A percentile compares a stretch with the other conserved stretches of the same genome.
Evolutionary conservation across 495 filamentous ascomycete species (phyloP).

Genomic region (Neurospora sp.): DNA sequence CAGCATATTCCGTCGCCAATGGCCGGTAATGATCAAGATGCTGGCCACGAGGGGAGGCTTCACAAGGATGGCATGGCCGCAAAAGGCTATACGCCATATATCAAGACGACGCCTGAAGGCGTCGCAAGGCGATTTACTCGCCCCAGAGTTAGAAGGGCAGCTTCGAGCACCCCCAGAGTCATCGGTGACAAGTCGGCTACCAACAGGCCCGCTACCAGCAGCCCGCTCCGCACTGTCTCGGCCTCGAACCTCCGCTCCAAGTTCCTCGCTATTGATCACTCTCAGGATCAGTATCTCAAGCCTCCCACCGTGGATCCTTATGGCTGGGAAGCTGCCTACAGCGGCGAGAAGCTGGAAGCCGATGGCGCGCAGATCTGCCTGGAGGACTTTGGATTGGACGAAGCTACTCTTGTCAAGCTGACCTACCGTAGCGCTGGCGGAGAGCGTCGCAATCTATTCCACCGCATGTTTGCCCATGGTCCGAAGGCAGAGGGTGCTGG

Average conservation of each 20-base stretch:
- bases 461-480: constrained; percentile 30
- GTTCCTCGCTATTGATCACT: constrained; percentile 3
- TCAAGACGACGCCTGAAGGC: constrained; percentile 8
- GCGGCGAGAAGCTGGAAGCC: constrained; percentile 18
- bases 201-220: background rate
- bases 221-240: constrained; percentile 22
- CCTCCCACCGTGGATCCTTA: constrained; percentile 30
- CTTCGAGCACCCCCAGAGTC: background rate
- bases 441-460: constrained; percentile 29
- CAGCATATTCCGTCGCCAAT: constrained; percentile 27
- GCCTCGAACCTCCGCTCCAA: constrained; percentile 35
- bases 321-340: constrained; percentile 34
- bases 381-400: constrained; percentile 1
- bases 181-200: constrained; percentile 8
- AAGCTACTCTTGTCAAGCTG: background rate
- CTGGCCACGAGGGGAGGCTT: constrained; percentile 19
- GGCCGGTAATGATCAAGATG: constrained; percentile 18
- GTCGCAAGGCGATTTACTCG: constrained; percentile 18
- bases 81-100: constrained; percentile 30
- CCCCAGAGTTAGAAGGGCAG: constrained; percentile 15
- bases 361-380: constrained; percentile 12
- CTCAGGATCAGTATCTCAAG: constrained; percentile 8
- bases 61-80: constrained; percentile 42
- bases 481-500: constrained; percentile 2
- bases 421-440: constrained; percentile 20